Conservation (phyloP, 108 stramenopile genomes). For the Asterionellopsis glacialis region DNA sequence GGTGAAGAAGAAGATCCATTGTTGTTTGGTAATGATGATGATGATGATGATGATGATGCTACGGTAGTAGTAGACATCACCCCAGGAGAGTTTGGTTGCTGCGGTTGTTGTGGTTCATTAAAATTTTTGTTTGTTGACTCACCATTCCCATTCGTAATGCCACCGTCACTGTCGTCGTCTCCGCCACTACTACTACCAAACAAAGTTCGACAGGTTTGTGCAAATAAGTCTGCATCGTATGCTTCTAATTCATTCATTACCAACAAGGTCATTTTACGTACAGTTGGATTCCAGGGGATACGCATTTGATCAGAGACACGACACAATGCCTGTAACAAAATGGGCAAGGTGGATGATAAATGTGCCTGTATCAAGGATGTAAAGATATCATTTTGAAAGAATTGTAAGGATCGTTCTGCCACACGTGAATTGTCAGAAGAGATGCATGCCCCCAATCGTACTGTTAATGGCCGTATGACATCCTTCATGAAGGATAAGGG, state of each 20-base stretch:
- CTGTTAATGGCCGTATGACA: constrained; percentile 15
- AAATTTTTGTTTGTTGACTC: neutral
- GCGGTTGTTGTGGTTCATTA: neutral
- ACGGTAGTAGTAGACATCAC: neutral
- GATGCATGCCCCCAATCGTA: constrained; percentile 51
- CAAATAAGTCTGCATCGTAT: constrained; percentile 18
- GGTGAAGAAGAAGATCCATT: constrained; percentile 32
- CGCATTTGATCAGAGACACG: constrained; percentile 15
- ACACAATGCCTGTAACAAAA: constrained; percentile 56
- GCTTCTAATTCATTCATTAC: constrained; percentile 40
- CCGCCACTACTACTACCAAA: constrained; percentile 3
- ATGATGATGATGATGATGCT: too few species aligned
- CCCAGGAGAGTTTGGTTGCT: neutral
- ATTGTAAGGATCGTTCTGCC: constrained; percentile 66
- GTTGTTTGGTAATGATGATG: constrained; percentile 7
- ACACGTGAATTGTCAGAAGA: constrained; percentile 76
- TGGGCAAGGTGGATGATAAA: constrained; percentile 24
- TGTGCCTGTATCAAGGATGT: constrained; percentile 24
- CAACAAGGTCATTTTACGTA: constrained; percentile 74
- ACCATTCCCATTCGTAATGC: neutral
- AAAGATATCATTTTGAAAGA: constrained; percentile 61
- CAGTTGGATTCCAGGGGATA: constrained; percentile 84
- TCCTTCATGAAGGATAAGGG: constrained; percentile 9
- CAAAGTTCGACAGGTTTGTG: constrained; percentile 1
- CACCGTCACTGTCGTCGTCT: neutral